Evolutionary conservation across 805 yeast species (phyloP).

Genomic region (Lipomyces orientalis): DNA sequence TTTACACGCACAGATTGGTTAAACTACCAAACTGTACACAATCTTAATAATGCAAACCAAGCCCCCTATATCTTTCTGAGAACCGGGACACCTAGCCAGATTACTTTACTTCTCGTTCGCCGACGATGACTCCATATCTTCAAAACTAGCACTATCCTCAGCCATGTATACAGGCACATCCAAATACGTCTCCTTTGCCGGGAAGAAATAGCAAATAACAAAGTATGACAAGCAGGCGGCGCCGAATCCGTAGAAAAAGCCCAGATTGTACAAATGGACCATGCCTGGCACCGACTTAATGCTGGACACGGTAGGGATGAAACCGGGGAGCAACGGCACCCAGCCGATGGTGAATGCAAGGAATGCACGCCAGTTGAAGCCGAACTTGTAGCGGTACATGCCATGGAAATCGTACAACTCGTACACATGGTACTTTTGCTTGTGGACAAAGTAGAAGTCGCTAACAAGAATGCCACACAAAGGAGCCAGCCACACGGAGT

Average conservation of each 20-base stretch:
- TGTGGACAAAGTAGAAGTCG: constrained; percentile 50
- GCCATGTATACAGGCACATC: constrained; percentile 16
- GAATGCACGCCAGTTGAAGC: constrained; percentile 54
- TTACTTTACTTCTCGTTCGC: neutral
- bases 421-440: constrained; percentile 29
- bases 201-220: constrained; percentile 27
- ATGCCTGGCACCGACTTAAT: constrained; percentile 26
- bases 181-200: constrained; percentile 32
- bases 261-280: constrained; percentile 39
- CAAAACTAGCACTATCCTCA: neutral
- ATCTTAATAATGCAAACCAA: neutral
- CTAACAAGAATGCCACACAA: constrained; percentile 48
- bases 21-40: neutral
- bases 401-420: constrained; percentile 42
- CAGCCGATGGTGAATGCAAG: constrained; percentile 44
- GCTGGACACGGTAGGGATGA: constrained; percentile 38
- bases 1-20: neutral
- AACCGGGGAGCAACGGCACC: constrained; percentile 41
- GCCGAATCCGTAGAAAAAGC: constrained; percentile 38
- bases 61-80: neutral
- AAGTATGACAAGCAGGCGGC: constrained; percentile 34
- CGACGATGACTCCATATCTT: constrained; percentile 2
- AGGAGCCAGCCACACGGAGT: constrained; percentile 52
- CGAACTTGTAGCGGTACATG: constrained; percentile 50
- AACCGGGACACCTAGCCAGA: neutral